Percentiles rank a stretch among this genome's conserved stretches.
phyloP scores from a whole-genome alignment of 768 basidiomycete species.

The Hemileccinum rubropunctum region DNA sequence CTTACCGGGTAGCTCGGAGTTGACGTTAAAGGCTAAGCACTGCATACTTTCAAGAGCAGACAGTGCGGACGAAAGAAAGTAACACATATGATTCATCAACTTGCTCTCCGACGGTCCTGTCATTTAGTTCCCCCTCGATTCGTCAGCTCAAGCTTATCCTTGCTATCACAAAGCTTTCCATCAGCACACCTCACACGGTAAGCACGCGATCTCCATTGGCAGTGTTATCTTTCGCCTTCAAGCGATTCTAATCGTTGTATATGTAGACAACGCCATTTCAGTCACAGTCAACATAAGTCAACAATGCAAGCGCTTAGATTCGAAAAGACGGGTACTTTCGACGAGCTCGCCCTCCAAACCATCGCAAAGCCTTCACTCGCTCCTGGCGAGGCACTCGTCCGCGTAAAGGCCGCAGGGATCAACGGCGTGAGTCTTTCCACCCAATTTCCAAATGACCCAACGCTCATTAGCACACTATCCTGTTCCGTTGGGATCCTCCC shows the following conservation, averaged over 20 bases:
- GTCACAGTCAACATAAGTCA: neutral
- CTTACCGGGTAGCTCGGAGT: too few species aligned
- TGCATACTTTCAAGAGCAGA: constrained; percentile 3
- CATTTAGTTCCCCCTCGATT: neutral
- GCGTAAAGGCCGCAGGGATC: constrained; percentile 33
- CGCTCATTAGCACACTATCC: too few species aligned
- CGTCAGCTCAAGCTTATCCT: neutral
- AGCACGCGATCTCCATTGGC: neutral
- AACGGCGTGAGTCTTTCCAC: constrained; percentile 26
- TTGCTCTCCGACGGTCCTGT: neutral
- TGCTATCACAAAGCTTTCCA: too few species aligned
- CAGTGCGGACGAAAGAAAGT: constrained; percentile 6
- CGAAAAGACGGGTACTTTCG: constrained; percentile 30
- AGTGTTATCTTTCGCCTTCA: neutral
- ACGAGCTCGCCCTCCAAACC: constrained; percentile 22
- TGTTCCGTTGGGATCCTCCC: neutral
- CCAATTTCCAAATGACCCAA: neutral
- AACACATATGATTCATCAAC: constrained; percentile 11
- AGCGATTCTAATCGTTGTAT: neutral
- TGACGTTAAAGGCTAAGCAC: neutral
- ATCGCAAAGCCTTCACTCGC: constrained; percentile 25
- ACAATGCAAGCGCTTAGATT: constrained; percentile 34
- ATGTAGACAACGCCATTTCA: neutral
- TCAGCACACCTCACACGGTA: constrained; percentile 2
- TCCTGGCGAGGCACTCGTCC: constrained; percentile 34